Evolutionary conservation across 2,329 filamentous ascomycete species (phyloP), one percentile per base, ranked within the genome.

Genomic region (Aspergillus persii): DNA sequence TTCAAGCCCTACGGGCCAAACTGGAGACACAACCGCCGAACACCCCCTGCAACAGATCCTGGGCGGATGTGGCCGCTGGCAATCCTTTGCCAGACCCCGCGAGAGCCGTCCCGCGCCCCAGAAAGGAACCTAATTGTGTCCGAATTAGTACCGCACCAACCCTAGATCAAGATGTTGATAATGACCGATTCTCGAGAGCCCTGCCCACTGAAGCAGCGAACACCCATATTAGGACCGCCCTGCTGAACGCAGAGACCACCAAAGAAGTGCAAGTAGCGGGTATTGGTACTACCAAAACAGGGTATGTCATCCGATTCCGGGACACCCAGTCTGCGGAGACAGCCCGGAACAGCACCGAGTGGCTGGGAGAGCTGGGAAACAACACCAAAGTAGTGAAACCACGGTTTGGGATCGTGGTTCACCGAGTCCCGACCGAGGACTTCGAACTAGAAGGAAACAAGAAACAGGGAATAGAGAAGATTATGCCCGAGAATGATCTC

Each of bases 251-350:
- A 7, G 18, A 11, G 7, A 11, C 9, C 8, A 50, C 48, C 9
- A 26, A 30, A 29, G 75, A 59, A 57, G 53, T 53, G 23, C 58
- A 63, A 56, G 60, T 61, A 29, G 56, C 47, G 5, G 60, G 64
- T 11, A 53, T 66, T 54, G 54, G 61, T n/a, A 68, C 54, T 5
- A 68, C 60, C 3, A 62, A 63, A 47, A 68, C 61, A 4, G 64
- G 65, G n/a, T 69, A 70, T 52, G 18, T 70, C 8, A 64, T 70
- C 39, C 46, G 62, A 26, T 70, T 69, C 36, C 64, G 63, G 54
- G 52, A 70, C 47, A 30, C 48, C 9, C 18, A 50, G 50, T 68
- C 59, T 33, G 60, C 63, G 4, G 58, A 68, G 23, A 23, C 18
- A 23, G 18, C 18, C 18, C 18, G 18, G 18, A 23, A 23, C 18